These are phyloP conservation scores for Pichia sp. DNA, from an alignment of 1,139 yeast species.

Conservation along the genomic window DNA sequence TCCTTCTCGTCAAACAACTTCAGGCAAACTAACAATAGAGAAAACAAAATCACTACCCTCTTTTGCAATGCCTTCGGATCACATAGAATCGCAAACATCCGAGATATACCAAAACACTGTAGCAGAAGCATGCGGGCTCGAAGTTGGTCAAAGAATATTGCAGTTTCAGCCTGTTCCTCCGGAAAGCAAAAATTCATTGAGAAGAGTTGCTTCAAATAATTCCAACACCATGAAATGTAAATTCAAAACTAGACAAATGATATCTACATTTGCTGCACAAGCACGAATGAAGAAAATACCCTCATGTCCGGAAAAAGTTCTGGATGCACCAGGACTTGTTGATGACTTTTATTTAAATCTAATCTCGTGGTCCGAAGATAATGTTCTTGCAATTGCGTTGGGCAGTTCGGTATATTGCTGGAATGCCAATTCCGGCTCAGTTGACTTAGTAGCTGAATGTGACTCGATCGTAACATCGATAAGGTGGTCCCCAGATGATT, in stretches of 20 bases:
- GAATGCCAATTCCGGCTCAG: constrained; percentile 86
- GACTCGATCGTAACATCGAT: constrained; percentile 64
- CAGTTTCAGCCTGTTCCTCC: constrained; percentile 90
- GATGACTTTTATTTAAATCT: constrained; percentile 91
- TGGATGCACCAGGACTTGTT: constrained; percentile 93
- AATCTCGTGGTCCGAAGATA: constrained; percentile 82
- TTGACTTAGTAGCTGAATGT: constrained; percentile 59
- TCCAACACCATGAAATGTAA: constrained; percentile 16
- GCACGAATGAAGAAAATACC: constrained; percentile 63
- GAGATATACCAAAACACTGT: constrained; percentile 77
- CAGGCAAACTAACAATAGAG: constrained; percentile 36
- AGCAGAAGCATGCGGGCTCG: constrained; percentile 92
- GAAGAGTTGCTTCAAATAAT: constrained; percentile 21
- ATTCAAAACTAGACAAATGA: constrained; percentile 25
- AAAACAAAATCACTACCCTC: constrained; percentile 20
- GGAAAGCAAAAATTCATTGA: constrained; percentile 37
- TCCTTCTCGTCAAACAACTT: constrained; percentile 48
- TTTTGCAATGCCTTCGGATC: constrained; percentile 42
- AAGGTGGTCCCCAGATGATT: constrained; percentile 90
- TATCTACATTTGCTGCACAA: constrained; percentile 33
- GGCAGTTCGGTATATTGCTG: constrained; percentile 84
- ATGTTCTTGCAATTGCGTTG: constrained; percentile 84
- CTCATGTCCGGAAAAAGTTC: constrained; percentile 84
- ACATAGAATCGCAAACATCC: constrained; percentile 66
- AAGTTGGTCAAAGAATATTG: constrained; percentile 76